A percentile compares a stretch with the other conserved stretches of the same genome.
These are phyloP conservation scores for Blastobotrys apis DNA, from an alignment of 1,139 yeast species.

Conservation along the genomic window DNA sequence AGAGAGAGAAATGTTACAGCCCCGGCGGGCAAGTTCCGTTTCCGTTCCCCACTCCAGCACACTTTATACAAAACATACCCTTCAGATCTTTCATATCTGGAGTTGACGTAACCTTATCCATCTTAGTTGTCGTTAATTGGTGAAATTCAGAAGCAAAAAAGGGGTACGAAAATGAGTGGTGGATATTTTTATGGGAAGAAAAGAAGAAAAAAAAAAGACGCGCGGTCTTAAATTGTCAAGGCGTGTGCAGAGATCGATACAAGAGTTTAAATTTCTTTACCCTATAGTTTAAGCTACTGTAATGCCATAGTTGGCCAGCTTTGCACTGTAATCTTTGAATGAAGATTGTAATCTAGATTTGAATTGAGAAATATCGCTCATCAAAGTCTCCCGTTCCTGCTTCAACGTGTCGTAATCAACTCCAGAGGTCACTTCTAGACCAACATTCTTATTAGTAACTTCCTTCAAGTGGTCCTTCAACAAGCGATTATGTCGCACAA, in stretches of 20 bases:
- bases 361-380: conserved; percentile 17
- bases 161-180: not conserved
- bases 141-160: not conserved
- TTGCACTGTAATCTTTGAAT: not conserved
- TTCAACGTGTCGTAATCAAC: conserved; percentile 18
- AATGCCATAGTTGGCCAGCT: conserved; percentile 8
- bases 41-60: no score
- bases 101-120: conserved; percentile 8
- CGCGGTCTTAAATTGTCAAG: no score
- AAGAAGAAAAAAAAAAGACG: not conserved
- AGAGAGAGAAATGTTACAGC: no score
- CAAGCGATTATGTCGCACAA: conserved; percentile 33
- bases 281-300: no score
- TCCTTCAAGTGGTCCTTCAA: conserved; percentile 35
- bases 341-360: conserved; percentile 6
- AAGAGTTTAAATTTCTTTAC: no score
- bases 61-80: conserved; percentile 4
- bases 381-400: conserved; percentile 20
- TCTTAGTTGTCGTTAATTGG: not conserved
- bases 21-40: no score
- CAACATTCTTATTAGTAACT: conserved; percentile 29
- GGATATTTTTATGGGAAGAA: no score
- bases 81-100: conserved; percentile 6
- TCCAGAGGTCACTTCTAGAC: not conserved
- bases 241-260: no score